Conservation (phyloP, 257 asterid species). For the Solanum raphanifolium region DNA sequence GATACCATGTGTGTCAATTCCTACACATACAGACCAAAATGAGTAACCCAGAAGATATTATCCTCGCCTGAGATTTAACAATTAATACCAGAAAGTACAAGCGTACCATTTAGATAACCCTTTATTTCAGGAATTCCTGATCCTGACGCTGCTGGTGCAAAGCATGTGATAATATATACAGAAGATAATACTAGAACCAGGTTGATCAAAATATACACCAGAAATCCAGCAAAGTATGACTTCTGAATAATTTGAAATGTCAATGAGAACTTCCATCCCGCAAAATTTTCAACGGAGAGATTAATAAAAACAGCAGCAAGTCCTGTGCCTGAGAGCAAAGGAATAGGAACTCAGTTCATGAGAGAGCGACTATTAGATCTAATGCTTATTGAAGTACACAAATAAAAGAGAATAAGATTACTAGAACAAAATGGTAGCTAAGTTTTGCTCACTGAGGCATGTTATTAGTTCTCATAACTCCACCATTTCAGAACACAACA, state of each 20-base stretch:
- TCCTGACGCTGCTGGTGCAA: conserved; percentile 98
- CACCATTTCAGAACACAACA: neutral
- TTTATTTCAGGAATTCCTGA: conserved; percentile 99
- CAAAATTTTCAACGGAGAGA: conserved; percentile 95
- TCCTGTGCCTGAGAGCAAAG: conserved; percentile 67
- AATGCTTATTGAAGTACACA: neutral
- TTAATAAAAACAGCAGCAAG: conserved; percentile 95
- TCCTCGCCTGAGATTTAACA: neutral
- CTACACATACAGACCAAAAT: conserved; percentile 29
- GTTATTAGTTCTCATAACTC: neutral
- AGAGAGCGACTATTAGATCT: neutral
- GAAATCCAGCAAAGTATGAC: conserved; percentile 84
- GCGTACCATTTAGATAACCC: conserved; percentile 88
- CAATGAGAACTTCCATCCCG: conserved; percentile 97
- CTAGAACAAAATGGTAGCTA: neutral
- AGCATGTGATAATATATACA: conserved; percentile 69
- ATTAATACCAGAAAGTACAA: neutral
- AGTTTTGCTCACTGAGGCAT: neutral
- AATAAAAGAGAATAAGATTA: neutral
- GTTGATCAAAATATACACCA: conserved; percentile 73
- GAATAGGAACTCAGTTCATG: conserved; percentile 2
- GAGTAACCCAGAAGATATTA: conserved; percentile 6
- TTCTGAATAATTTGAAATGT: conserved; percentile 85
- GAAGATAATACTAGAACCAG: conserved; percentile 88
- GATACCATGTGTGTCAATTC: conserved; percentile 90